Evolutionary conservation across 129 eudicot species (phyloP), one percentile per base, ranked within the genome.

Genomic region (Pittosporum tobira): DNA sequence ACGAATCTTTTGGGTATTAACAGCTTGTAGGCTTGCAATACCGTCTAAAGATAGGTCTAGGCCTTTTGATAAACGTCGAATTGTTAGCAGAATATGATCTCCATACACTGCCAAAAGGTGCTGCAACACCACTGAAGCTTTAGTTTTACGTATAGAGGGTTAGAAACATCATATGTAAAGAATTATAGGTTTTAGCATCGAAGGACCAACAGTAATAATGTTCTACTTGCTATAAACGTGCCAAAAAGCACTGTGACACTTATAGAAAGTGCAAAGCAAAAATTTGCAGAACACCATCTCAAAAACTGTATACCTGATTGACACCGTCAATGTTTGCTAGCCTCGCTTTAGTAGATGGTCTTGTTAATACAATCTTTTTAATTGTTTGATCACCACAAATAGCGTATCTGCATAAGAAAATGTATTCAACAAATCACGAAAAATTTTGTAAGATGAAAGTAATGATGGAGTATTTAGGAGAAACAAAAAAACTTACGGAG

Each of bases 291-390:
- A 6, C 29, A 29, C 37, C 61, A 28, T 40, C 51, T 31, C 30
- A 38, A 36, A 59, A 58, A 19, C 1, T 46, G 27, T 48, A 62
- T 79, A 85, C 97, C 97, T 89, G 97, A 68, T 89, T 89, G 52
- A 89, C 95, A 62, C 97, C 97, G 58, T 89, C 95, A 51, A 89
- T 82, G 75, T 89, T 89, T 26, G 97, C 97, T 62, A 89, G 83
- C 73, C 97, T 89, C 56, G 95, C 93, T 75, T 70, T 82, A 38
- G 84, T 77, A 49, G 97, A 89, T 53, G 97, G 97, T 65, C 97
- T 81, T 43, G 67, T 69, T 64, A 80, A 71, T 48, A 77, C 79
- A 57, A 89, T 81, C 71, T 73, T 89, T 74, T 76, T 82, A 51
- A 89, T 55, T 11, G 97, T 85, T 66, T 73, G 82, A 79, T 89